phyloP scores from a whole-genome alignment of 345 rosid genomes.

The Gynandropsis gynandra region DNA sequence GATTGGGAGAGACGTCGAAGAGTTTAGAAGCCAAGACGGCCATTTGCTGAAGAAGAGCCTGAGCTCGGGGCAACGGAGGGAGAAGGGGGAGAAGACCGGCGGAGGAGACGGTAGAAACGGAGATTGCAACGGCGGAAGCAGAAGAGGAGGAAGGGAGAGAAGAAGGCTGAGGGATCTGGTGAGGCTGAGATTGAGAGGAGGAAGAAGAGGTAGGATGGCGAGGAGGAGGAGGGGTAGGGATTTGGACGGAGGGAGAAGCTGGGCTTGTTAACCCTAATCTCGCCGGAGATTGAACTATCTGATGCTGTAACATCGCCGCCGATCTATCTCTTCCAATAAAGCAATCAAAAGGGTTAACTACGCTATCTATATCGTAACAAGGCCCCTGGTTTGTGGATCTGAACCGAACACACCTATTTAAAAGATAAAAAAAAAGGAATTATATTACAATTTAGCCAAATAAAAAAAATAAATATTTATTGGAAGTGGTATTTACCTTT shows the following conservation, averaged over 20 bases:
- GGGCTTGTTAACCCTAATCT: conserved; percentile 77
- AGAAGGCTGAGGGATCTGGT: conserved; percentile 30
- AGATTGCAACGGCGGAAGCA: conserved; percentile 14
- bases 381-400: too few species aligned
- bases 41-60: conserved; percentile 79
- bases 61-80: conserved; percentile 84
- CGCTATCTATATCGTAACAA: too few species aligned
- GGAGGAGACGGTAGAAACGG: conserved; percentile 38
- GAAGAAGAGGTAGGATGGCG: conserved; percentile 39
- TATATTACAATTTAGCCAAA: too few species aligned
- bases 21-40: conserved; percentile 61
- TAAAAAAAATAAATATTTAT: too few species aligned
- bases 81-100: conserved; percentile 70
- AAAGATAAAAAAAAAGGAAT: too few species aligned
- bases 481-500: too few species aligned
- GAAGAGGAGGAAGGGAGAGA: conserved; percentile 24
- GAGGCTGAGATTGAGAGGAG: conserved; percentile 28
- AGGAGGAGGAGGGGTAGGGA: conserved; percentile 52
- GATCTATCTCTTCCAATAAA: neutral
- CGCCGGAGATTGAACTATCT: conserved; percentile 77
- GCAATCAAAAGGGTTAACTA: neutral
- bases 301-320: conserved; percentile 72
- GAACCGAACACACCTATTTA: too few species aligned
- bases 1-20: conserved; percentile 74
- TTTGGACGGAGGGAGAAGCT: conserved; percentile 63